Evolutionary conservation across 192 early-diverging fungal species (phyloP).

Genomic region (Umbelopsis ramanniana): DNA sequence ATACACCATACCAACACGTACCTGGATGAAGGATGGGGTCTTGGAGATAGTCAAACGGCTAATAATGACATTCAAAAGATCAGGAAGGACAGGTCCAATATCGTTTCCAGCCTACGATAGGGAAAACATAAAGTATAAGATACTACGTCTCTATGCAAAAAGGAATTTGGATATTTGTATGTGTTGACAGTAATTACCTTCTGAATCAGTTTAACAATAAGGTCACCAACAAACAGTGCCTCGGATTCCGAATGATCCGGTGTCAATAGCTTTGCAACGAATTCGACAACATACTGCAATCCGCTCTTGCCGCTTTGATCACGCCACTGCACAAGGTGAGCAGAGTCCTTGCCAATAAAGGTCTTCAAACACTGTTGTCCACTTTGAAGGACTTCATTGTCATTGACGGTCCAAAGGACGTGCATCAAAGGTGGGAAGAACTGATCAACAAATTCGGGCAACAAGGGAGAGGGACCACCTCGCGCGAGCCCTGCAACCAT

Average conservation of each 20-base stretch:
- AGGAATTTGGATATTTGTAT: not conserved
- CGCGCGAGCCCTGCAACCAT: conserved; percentile 74
- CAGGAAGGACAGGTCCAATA: conserved; percentile 70
- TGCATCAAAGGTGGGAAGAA: conserved; percentile 86
- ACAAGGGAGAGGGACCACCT: conserved; percentile 74
- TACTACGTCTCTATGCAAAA: not conserved
- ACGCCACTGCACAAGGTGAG: conserved; percentile 73
- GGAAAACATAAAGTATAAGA: not conserved
- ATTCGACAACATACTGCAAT: conserved; percentile 79
- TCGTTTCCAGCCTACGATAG: conserved; percentile 54
- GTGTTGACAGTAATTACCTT: conserved; percentile 52
- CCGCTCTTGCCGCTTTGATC: conserved; percentile 62
- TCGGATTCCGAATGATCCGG: conserved; percentile 80
- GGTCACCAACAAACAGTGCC: conserved; percentile 87
- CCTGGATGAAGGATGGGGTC: conserved; percentile 81
- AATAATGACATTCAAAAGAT: conserved; percentile 79
- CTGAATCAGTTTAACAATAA: conserved; percentile 84
- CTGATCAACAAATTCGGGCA: conserved; percentile 66
- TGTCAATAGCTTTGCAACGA: conserved; percentile 78
- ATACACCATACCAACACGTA: conserved; percentile 26
- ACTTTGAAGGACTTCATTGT: conserved; percentile 85
- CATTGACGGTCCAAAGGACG: conserved; percentile 67
- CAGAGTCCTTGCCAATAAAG: conserved; percentile 79
- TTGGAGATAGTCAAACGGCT: conserved; percentile 71
- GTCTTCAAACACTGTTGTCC: conserved; percentile 84